Percentiles rank a stretch among this genome's conserved stretches.
Evolutionary conservation across 1,284 basidiomycete genomes (phyloP).

Genomic region (Cryptococcus sp.): DNA sequence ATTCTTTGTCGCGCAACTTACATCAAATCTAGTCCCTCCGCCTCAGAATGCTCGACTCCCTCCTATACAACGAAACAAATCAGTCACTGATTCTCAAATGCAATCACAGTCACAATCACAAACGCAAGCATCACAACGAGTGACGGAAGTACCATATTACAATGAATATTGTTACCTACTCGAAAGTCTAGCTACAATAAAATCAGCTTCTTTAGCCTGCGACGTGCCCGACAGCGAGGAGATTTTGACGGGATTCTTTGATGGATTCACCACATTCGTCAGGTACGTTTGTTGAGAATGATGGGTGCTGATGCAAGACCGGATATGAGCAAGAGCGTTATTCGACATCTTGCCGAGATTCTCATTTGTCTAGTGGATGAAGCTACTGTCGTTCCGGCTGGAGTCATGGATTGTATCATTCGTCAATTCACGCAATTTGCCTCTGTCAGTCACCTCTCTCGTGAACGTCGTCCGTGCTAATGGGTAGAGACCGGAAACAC

Average conservation of each 20-base stretch:
- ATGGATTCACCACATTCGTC: constrained; percentile 73
- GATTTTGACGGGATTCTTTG: constrained; percentile 77
- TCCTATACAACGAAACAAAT: constrained; percentile 21
- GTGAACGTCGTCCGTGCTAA: not conserved
- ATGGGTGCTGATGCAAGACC: constrained; percentile 43
- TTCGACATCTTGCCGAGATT: constrained; percentile 82
- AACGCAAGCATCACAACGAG: constrained; percentile 50
- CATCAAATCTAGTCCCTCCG: constrained; percentile 63
- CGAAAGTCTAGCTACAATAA: constrained; percentile 86
- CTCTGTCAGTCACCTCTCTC: constrained; percentile 13
- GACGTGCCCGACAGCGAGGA: constrained; percentile 84
- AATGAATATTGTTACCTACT: constrained; percentile 88
- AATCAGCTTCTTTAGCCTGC: constrained; percentile 88
- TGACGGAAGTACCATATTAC: constrained; percentile 59
- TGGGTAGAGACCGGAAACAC: constrained; percentile 62
- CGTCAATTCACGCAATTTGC: constrained; percentile 76
- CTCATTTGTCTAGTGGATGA: constrained; percentile 87
- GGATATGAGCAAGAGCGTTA: constrained; percentile 81
- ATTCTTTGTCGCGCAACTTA: constrained; percentile 85
- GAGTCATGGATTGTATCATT: constrained; percentile 77
- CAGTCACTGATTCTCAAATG: constrained; percentile 15
- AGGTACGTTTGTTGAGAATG: constrained; percentile 47
- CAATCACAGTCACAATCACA: constrained; percentile 10
- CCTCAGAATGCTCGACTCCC: constrained; percentile 19
- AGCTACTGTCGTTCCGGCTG: constrained; percentile 64